Conservation (phyloP, 148 eudicot genomes). For the Suaeda aralocaspica region DNA sequence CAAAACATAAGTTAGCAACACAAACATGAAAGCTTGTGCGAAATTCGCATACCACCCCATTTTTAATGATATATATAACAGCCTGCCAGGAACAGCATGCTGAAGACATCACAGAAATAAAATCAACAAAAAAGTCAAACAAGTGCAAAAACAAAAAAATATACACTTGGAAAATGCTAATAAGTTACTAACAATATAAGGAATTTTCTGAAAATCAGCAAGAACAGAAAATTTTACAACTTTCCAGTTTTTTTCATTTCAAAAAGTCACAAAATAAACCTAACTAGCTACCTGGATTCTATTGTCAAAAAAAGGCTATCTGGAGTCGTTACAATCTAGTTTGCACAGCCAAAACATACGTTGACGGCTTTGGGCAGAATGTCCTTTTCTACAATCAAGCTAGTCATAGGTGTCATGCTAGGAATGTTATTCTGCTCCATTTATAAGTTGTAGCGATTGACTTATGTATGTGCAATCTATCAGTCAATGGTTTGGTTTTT, state of each 20-base stretch:
- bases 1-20: constrained; percentile 8
- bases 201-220: not conserved
- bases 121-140: not conserved
- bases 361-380: too few species aligned
- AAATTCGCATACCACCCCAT: not conserved
- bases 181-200: not conserved
- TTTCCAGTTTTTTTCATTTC: not conserved
- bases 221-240: not conserved
- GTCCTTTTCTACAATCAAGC: too few species aligned
- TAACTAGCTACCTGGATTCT: too few species aligned
- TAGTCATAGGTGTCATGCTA: too few species aligned
- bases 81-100: not conserved
- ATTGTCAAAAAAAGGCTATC: too few species aligned
- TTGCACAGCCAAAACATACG: too few species aligned
- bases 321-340: too few species aligned
- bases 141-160: not conserved
- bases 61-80: not conserved
- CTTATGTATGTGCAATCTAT: too few species aligned
- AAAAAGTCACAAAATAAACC: too few species aligned
- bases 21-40: not conserved
- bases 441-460: too few species aligned
- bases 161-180: not conserved
- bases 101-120: not conserved
- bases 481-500: too few species aligned
- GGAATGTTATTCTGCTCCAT: too few species aligned